Percentiles rank a stretch among this genome's conserved stretches.
Conservation (phyloP, 164 flowering plant genomes). For the Echeveria elegans region DNA sequence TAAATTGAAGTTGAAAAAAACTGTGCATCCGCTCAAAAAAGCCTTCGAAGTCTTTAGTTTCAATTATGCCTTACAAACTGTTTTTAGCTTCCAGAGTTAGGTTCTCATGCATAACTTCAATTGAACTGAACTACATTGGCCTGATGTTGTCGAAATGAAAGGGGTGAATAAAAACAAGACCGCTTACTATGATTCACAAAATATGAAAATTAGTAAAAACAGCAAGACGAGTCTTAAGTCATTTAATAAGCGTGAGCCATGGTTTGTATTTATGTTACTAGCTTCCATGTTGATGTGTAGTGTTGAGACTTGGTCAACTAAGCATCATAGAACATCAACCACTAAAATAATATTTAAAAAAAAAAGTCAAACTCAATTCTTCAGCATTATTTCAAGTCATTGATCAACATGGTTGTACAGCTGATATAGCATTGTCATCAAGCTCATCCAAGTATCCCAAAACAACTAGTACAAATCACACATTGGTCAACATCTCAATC, state of each 20-base stretch:
- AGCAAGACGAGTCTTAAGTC: too few species aligned
- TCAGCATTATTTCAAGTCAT: neutral
- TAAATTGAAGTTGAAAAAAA: neutral
- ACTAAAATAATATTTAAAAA: neutral
- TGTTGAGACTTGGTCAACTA: neutral
- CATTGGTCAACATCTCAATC: neutral
- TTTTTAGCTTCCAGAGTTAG: too few species aligned
- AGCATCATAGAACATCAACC: neutral
- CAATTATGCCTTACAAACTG: too few species aligned
- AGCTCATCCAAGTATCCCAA: neutral
- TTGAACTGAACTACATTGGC: too few species aligned
- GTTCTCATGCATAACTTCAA: too few species aligned
- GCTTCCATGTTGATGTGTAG: too few species aligned
- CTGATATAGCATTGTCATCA: neutral
- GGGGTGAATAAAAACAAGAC: too few species aligned
- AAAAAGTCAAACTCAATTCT: conserved; percentile 8
- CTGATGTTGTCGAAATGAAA: too few species aligned
- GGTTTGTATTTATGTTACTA: too few species aligned
- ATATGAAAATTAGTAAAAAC: neutral
- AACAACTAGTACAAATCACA: neutral
- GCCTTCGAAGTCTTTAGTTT: neutral
- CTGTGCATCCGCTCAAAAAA: neutral
- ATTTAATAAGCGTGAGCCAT: neutral
- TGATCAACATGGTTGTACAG: conserved; percentile 3
- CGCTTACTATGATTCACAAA: too few species aligned